A percentile compares a stretch with the other conserved stretches of the same genome.
These are phyloP conservation scores for Dictyostelium purpureum DNA, from an alignment of 78 protist genomes.

Conservation along the genomic window DNA sequence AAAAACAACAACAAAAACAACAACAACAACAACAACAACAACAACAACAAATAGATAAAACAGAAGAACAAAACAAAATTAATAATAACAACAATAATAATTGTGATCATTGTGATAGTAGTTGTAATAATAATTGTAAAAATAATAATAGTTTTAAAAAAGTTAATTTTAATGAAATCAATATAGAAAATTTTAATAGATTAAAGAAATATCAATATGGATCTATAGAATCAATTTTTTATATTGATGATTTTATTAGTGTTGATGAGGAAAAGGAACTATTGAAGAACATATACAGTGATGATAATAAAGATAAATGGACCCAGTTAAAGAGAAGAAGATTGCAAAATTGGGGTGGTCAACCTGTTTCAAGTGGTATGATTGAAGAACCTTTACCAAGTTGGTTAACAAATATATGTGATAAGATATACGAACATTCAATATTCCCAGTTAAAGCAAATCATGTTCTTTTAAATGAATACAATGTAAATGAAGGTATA, in stretches of 20 bases:
- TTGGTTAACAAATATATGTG: constrained; percentile 35
- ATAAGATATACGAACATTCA: background rate
- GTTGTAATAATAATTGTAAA: background rate
- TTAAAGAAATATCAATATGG: background rate
- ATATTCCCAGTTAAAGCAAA: constrained; percentile 31
- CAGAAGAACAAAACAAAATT: no score
- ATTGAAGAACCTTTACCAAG: constrained; percentile 28
- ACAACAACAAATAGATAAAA: background rate
- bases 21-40: background rate
- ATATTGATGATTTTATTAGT: constrained; percentile 27
- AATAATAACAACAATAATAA: no score
- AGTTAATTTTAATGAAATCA: background rate
- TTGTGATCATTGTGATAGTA: background rate
- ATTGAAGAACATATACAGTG: constrained; percentile 17
- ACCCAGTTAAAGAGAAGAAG: constrained; percentile 65
- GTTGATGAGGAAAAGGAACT: background rate
- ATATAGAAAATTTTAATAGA: background rate
- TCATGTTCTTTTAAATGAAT: constrained; percentile 73
- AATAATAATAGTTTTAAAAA: background rate
- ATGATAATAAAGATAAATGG: constrained; percentile 47
- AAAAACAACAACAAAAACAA: constrained; percentile 2
- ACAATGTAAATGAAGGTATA: constrained; percentile 52
- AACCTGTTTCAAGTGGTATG: constrained; percentile 64
- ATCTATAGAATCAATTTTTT: background rate
- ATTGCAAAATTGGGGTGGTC: constrained; percentile 79